Percentiles rank a stretch among this genome's conserved stretches.
These are phyloP conservation scores for Russula abietina DNA, from an alignment of 768 basidiomycete species.

Conservation along the genomic window DNA sequence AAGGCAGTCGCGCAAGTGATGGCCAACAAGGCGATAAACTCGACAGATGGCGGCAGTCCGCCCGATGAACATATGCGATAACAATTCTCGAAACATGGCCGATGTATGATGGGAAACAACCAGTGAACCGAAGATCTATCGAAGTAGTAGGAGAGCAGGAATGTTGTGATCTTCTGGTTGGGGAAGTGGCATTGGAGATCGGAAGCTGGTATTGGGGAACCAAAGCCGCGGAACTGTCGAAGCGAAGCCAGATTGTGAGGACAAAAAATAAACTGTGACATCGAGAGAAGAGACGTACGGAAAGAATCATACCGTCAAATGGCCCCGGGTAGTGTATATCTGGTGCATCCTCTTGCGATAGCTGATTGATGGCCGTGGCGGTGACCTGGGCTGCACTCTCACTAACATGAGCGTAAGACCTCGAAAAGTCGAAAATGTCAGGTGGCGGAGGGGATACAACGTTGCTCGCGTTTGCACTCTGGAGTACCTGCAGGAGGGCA, in stretches of 20 bases:
- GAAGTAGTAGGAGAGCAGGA: conserved; percentile 25
- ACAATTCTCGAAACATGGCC: conserved; percentile 25
- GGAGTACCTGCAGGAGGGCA: conserved; percentile 25
- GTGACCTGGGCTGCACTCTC: conserved; percentile 24
- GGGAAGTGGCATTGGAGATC: conserved; percentile 24
- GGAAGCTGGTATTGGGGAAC: conserved; percentile 1
- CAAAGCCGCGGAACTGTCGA: conserved; percentile 11
- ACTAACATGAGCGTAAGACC: neutral
- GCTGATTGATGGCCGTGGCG: conserved; percentile 23
- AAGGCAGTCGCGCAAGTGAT: conserved; percentile 26
- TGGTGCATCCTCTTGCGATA: conserved; percentile 22
- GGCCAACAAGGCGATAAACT: conserved; percentile 26
- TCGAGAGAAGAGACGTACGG: conserved; percentile 1
- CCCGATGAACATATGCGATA: conserved; percentile 24
- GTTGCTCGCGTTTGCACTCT: conserved; percentile 4
- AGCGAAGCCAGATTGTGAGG: neutral
- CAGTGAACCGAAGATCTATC: conserved; percentile 26
- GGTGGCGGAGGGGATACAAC: neutral
- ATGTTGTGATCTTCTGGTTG: conserved; percentile 24
- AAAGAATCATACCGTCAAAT: neutral
- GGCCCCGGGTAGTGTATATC: neutral
- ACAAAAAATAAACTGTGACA: neutral
- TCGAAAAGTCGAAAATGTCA: conserved; percentile 5
- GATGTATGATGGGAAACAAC: conserved; percentile 25
- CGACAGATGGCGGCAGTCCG: conserved; percentile 21